Evolutionary conservation across 768 basidiomycete species (phyloP).

Genomic region (Termitomyces sp.): DNA sequence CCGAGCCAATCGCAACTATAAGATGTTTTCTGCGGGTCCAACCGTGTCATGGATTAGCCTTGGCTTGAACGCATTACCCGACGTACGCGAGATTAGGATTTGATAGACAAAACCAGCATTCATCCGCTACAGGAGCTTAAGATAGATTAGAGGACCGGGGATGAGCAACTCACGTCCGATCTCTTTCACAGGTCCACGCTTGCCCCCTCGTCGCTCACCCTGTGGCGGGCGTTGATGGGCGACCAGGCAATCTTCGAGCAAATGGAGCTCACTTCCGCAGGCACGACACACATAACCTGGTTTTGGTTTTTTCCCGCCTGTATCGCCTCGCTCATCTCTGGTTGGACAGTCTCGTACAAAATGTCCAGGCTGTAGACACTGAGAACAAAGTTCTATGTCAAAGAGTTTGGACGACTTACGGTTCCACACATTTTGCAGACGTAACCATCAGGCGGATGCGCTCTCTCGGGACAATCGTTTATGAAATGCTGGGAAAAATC

Average conservation of each 20-base stretch:
- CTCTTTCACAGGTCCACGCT: conserved; percentile 63
- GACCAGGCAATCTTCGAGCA: conserved; percentile 80
- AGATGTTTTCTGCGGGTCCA: conserved; percentile 72
- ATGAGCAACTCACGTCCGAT: conserved; percentile 60
- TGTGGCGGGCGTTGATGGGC: conserved; percentile 45
- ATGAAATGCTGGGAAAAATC: conserved; percentile 57
- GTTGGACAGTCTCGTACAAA: conserved; percentile 88
- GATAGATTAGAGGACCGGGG: not conserved
- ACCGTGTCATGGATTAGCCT: conserved; percentile 5
- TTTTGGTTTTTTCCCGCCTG: conserved; percentile 76
- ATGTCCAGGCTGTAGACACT: conserved; percentile 57
- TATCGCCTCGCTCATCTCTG: conserved; percentile 70
- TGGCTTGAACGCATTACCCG: not conserved
- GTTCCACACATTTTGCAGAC: conserved; percentile 81
- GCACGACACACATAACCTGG: conserved; percentile 88
- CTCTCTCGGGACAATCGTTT: conserved; percentile 67
- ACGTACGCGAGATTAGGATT: conserved; percentile 86
- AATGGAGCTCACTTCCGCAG: conserved; percentile 84
- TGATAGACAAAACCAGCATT: conserved; percentile 98
- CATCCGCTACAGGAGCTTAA: conserved; percentile 52
- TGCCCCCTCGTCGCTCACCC: conserved; percentile 34
- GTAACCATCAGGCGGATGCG: conserved; percentile 78
- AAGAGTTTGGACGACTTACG: conserved; percentile 29
- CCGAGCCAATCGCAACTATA: conserved; percentile 88
- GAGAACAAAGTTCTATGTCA: not conserved